phyloP scores from a whole-genome alignment of 2,329 filamentous ascomycete genomes.

The Fusarium sp. region DNA sequence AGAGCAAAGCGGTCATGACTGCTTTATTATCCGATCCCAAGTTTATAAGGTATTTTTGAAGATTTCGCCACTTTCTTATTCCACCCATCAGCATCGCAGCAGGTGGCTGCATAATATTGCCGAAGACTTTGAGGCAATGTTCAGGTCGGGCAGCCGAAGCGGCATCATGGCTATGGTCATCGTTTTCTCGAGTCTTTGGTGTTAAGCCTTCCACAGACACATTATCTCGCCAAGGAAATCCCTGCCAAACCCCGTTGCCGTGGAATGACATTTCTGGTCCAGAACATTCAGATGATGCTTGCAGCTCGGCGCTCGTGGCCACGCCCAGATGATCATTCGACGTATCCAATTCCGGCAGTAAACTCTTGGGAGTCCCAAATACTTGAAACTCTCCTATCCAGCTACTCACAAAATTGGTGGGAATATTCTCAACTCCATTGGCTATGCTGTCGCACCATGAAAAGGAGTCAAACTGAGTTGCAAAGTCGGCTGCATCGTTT shows the following conservation, averaged over 20 bases:
- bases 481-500: background rate
- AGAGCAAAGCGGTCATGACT: background rate
- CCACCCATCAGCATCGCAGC: constrained; percentile 5
- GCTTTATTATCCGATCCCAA: background rate
- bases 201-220: too few relatives aligned
- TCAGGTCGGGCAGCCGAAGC: too few relatives aligned
- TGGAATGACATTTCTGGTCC: background rate
- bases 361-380: background rate
- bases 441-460: background rate
- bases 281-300: background rate
- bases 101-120: constrained; percentile 4
- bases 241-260: too few relatives aligned
- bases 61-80: background rate
- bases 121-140: background rate
- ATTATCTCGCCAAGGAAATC: too few relatives aligned
- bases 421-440: background rate
- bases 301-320: accelerated
- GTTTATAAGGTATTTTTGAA: background rate
- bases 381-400: background rate
- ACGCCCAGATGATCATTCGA: background rate
- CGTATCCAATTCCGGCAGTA: accelerated
- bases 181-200: too few relatives aligned
- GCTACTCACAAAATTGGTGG: background rate
- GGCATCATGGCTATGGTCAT: too few relatives aligned
- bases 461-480: accelerated